A percentile compares a stretch with the other conserved stretches of the same genome.
These are phyloP conservation scores for Trichoderma sp. DNA, from an alignment of 2,329 filamentous ascomycete species.

Conservation along the genomic window DNA sequence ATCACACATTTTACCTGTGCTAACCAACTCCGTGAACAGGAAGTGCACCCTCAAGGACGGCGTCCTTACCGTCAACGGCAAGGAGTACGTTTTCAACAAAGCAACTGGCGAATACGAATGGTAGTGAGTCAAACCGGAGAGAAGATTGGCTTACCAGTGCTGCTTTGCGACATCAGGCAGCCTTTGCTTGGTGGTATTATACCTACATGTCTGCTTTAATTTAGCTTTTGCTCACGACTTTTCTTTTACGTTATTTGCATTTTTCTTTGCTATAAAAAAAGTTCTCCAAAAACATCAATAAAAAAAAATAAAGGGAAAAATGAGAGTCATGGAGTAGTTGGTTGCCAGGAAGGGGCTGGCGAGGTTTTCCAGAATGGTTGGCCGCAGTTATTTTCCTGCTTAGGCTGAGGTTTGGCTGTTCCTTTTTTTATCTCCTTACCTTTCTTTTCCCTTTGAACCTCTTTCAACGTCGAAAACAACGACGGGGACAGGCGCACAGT, in stretches of 20 bases:
- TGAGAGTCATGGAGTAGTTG: neutral
- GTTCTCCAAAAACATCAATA: neutral
- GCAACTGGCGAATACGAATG: slow-evolving; percentile 97
- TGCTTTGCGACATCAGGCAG: neutral
- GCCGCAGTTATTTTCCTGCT: neutral
- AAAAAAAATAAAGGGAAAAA: neutral
- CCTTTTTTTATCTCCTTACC: neutral
- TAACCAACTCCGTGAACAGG: slow-evolving; percentile 45
- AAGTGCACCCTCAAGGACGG: slow-evolving; percentile 99
- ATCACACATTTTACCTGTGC: neutral
- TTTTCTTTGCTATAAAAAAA: neutral
- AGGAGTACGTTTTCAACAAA: slow-evolving; percentile 98
- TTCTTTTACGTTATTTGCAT: neutral
- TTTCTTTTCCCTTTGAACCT: neutral
- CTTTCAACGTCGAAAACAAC: neutral
- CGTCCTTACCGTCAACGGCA: slow-evolving; percentile 87
- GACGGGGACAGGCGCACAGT: neutral
- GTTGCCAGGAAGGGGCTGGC: neutral
- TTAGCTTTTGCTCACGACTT: slow-evolving; percentile 1
- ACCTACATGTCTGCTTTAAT: neutral
- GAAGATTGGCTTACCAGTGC: neutral
- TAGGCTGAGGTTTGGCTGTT: neutral
- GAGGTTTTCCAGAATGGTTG: neutral
- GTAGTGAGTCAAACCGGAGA: slow-evolving; percentile 49
- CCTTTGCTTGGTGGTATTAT: neutral